These are phyloP conservation scores for Pyrenophora teres DNA, from an alignment of 2,329 filamentous ascomycete genomes.

Conservation along the genomic window DNA sequence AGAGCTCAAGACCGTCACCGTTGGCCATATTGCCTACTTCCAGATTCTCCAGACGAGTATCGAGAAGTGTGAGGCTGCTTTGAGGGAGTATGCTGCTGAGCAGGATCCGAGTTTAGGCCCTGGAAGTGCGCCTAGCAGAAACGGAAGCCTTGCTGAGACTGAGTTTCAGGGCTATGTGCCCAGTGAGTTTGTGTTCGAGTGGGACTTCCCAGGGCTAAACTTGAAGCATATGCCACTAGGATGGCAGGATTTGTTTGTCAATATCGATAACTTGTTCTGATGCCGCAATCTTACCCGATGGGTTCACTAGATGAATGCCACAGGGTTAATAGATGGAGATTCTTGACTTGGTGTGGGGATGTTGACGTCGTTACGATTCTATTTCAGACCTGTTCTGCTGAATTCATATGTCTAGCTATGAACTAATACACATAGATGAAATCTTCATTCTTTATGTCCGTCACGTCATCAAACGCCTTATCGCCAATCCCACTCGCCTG, in stretches of 20 bases:
- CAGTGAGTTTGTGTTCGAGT: conserved; percentile 62
- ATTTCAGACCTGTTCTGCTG: too few relatives aligned
- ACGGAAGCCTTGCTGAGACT: conserved; percentile 45
- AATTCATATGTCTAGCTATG: too few relatives aligned
- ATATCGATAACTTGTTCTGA: conserved; percentile 47
- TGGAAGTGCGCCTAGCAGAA: conserved; percentile 4
- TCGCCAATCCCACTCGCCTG: conserved; percentile 47
- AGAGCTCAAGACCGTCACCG: conserved; percentile 50
- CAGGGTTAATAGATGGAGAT: too few relatives aligned
- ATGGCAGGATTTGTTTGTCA: conserved; percentile 56
- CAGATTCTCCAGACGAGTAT: conserved; percentile 56
- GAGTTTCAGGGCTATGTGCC: conserved; percentile 61
- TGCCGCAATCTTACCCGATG: too few relatives aligned
- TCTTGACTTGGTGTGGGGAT: too few relatives aligned
- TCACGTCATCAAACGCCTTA: conserved; percentile 62
- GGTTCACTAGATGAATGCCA: too few relatives aligned
- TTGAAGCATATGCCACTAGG: conserved; percentile 55
- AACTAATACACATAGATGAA: conserved; percentile 61
- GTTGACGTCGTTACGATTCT: too few relatives aligned
- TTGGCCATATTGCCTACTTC: conserved; percentile 54
- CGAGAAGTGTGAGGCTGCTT: conserved; percentile 56
- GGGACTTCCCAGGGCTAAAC: conserved; percentile 62
- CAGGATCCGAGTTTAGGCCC: conserved; percentile 12
- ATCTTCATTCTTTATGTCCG: conserved; percentile 66
- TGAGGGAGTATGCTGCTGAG: conserved; percentile 44